These are phyloP conservation scores for Mycena haematopus DNA, from an alignment of 768 basidiomycete genomes.

Conservation along the genomic window DNA sequence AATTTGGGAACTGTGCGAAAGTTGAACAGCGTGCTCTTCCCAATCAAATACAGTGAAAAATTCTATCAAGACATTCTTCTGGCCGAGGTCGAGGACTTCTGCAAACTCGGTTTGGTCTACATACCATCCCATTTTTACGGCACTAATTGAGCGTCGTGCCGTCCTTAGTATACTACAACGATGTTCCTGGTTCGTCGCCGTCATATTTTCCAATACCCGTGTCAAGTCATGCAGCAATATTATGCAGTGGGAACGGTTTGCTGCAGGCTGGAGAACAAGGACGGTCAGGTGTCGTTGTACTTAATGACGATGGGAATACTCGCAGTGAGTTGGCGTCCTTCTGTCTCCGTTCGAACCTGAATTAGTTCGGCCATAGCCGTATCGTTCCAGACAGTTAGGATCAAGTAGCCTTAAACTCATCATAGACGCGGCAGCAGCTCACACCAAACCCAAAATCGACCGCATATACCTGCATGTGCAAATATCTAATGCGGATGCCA, in stretches of 20 bases:
- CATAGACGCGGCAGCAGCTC: slow-evolving; percentile 64
- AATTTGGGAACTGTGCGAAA: slow-evolving; percentile 83
- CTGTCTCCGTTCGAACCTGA: slow-evolving; percentile 21
- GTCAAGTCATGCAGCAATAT: slow-evolving; percentile 17
- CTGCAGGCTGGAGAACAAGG: slow-evolving; percentile 79
- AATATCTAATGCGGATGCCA: slow-evolving; percentile 77
- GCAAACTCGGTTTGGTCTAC: slow-evolving; percentile 76
- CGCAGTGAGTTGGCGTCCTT: slow-evolving; percentile 60
- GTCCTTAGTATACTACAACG: slow-evolving; percentile 85
- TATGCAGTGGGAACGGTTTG: slow-evolving; percentile 75
- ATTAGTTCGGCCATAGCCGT: slow-evolving; percentile 62
- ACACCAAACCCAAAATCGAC: slow-evolving; percentile 65
- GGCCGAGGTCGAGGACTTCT: slow-evolving; percentile 84
- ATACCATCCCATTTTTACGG: slow-evolving; percentile 21
- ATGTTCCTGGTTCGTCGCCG: slow-evolving; percentile 62
- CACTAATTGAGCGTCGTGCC: slow-evolving; percentile 18
- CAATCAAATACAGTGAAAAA: slow-evolving; percentile 87
- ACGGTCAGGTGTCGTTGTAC: slow-evolving; percentile 66
- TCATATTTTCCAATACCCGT: slow-evolving; percentile 24
- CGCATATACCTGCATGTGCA: slow-evolving; percentile 88
- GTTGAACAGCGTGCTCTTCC: slow-evolving; percentile 68
- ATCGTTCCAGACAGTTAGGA: slow-evolving; percentile 80
- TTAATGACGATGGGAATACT: slow-evolving; percentile 94
- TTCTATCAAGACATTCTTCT: slow-evolving; percentile 84
- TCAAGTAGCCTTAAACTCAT: slow-evolving; percentile 74